phyloP scores from a whole-genome alignment of 805 yeast species.

The Metschnikowia amazonensis region DNA sequence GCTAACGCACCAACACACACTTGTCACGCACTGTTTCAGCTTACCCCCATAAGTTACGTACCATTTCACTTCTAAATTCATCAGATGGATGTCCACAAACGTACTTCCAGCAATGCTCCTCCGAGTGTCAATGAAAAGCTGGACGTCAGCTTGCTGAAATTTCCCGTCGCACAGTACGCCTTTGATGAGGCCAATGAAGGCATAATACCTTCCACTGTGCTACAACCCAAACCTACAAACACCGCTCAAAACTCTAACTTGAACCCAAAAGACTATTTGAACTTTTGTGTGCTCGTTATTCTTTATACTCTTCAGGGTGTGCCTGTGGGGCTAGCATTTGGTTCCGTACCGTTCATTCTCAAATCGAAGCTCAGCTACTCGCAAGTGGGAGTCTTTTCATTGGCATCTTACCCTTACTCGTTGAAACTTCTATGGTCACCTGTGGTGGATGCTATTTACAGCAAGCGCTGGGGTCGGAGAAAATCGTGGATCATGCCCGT shows the following conservation, averaged over 20 bases:
- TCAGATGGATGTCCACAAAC: constrained; percentile 17
- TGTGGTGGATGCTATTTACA: constrained; percentile 83
- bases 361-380: constrained; percentile 81
- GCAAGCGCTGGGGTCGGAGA: constrained; percentile 68
- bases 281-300: constrained; percentile 63
- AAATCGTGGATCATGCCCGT: constrained; percentile 94
- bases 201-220: constrained; percentile 27
- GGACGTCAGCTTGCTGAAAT: not conserved
- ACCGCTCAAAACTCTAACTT: not conserved
- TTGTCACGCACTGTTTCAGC: not conserved
- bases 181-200: constrained; percentile 35
- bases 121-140: constrained; percentile 7
- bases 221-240: constrained; percentile 2
- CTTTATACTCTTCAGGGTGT: constrained; percentile 90
- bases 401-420: constrained; percentile 94
- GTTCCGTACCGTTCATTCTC: constrained; percentile 84
- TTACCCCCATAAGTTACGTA: not conserved
- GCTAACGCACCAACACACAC: not conserved
- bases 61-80: not conserved
- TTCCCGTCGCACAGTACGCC: constrained; percentile 18
- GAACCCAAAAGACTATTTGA: constrained; percentile 14
- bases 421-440: constrained; percentile 94
- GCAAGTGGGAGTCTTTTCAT: constrained; percentile 83
- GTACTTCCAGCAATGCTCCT: constrained; percentile 4
- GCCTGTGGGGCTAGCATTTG: constrained; percentile 94